These are phyloP conservation scores for Magnaporthales sp. DNA, from an alignment of 2,329 filamentous ascomycete species.

Conservation along the genomic window DNA sequence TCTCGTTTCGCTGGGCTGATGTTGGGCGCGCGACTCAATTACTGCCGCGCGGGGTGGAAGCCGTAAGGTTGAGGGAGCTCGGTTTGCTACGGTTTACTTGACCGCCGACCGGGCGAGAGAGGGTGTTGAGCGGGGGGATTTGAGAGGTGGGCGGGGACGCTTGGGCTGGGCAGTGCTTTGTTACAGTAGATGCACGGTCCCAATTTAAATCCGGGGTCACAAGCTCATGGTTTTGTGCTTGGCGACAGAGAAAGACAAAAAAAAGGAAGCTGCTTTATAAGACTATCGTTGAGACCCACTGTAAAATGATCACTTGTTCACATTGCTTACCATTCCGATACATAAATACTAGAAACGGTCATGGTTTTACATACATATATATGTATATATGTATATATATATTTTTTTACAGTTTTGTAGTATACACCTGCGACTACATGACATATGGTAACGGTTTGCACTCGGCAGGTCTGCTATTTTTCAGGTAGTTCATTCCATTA, in stretches of 20 bases:
- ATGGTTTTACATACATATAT: too few relatives aligned
- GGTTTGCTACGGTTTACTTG: constrained; percentile 20
- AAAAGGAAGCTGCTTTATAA: neutral
- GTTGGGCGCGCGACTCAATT: neutral
- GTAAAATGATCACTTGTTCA: neutral
- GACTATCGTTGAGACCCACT: neutral
- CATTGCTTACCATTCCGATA: too few relatives aligned
- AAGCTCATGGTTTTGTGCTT: neutral
- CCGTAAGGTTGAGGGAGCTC: constrained; percentile 8
- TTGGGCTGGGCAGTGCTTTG: neutral
- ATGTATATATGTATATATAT: too few relatives aligned
- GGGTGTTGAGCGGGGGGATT: neutral
- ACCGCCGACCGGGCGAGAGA: neutral
- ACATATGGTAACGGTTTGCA: neutral
- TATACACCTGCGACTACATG: neutral
- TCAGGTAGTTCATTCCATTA: neutral
- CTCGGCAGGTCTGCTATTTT: neutral
- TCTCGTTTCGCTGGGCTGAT: neutral
- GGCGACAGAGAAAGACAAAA: too few relatives aligned
- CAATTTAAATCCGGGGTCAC: neutral
- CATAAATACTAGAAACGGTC: too few relatives aligned
- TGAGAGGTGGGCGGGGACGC: neutral
- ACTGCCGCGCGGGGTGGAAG: neutral
- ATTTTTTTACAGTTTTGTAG: too few relatives aligned
- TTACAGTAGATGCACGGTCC: neutral